Percentiles rank a stretch among this genome's conserved stretches.
phyloP scores from a whole-genome alignment of 2,329 filamentous ascomycete species.

The Ramularia collo-cygni region DNA sequence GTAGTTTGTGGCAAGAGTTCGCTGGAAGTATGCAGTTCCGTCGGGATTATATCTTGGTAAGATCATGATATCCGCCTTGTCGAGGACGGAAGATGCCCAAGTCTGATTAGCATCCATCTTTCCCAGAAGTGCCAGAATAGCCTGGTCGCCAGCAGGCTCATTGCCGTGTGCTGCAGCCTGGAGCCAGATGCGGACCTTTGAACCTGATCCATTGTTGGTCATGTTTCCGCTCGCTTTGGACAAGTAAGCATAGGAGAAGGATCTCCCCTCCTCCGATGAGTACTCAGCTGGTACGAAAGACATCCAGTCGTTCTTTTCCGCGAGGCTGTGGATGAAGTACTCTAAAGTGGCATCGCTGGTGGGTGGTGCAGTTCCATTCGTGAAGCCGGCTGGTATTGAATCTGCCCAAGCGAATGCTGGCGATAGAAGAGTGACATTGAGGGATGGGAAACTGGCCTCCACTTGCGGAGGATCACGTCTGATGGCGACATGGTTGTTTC shows the following conservation, averaged over 20 bases:
- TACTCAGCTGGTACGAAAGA: slow-evolving; percentile 13
- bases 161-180: slow-evolving; percentile 34
- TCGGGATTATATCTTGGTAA: slow-evolving; percentile 16
- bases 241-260: slow-evolving; percentile 23
- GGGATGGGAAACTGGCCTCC: slow-evolving; percentile 29
- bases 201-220: slow-evolving; percentile 30
- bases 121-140: slow-evolving; percentile 30
- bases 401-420: slow-evolving; percentile 28
- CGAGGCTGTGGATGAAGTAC: slow-evolving; percentile 24
- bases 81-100: slow-evolving; percentile 28
- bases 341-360: slow-evolving; percentile 25
- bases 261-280: slow-evolving; percentile 14
- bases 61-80: slow-evolving; percentile 27
- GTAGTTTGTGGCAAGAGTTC: slow-evolving; percentile 20
- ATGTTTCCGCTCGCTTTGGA: slow-evolving; percentile 11
- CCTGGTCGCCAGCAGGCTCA: slow-evolving; percentile 34
- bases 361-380: slow-evolving; percentile 28
- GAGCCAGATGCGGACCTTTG: slow-evolving; percentile 25
- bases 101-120: slow-evolving; percentile 29
- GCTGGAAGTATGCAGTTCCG: slow-evolving; percentile 20
- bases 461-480: slow-evolving; percentile 29
- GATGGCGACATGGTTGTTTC: slow-evolving; percentile 27
- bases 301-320: slow-evolving; percentile 20
- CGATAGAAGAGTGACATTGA: slow-evolving; percentile 26
- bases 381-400: slow-evolving; percentile 26